Base-by-base conservation (phyloP, 106 monocot species). In the Dioscorea alata region DNA sequence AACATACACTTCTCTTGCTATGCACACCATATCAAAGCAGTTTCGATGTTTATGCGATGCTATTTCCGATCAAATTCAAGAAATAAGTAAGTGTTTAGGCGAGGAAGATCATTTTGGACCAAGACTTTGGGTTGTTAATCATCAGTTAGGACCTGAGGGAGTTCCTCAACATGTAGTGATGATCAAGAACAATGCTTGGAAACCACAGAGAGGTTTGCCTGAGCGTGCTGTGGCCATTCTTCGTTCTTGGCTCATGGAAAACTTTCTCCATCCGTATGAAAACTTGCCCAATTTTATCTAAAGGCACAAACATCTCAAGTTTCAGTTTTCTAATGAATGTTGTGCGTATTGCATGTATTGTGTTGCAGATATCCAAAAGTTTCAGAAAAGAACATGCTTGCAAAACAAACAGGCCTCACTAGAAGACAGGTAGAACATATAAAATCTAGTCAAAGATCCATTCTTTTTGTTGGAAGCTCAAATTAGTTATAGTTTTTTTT, bases 191-290 rank as follows among this genome's bases (percentile, higher is more conserved):
- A 90, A 88, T 48, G 87, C 89, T 20, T 99, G 97, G 97, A 80
- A 90, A 54, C 97, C 92, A 1, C 97, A 99, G 79, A 65, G 92
- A 54, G 97, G 97, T 3, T 58, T 99, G 65, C 97, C 97, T 2
- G 97, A 99, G 71, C 78, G 87, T 28, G 84, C 97, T 23, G 97
- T 99, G 3, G 92, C 97, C 22, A 73, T 99, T 25, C 92, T 99
- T 34, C 73, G 97, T 0, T 92, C 97, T 6, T 99, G 97, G 97
- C 90, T 99, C 54, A 92, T 99, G 69, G 97, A 99, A 48, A 89
- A 99, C 79, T 99, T 99, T 78, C 82, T 99, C 17, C 97, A 99
- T 69, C 97, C 97, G 97, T 99, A 70, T 51, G 75, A 70, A 19
- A 18, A 6, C 10, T 42, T 42, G 6, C 5, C 42, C 6, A 6